A percentile compares a stretch with the other conserved stretches of the same genome.
These are phyloP conservation scores for Ceratocystis smalleyi DNA, from an alignment of 2,329 filamentous ascomycete species.

Conservation along the genomic window DNA sequence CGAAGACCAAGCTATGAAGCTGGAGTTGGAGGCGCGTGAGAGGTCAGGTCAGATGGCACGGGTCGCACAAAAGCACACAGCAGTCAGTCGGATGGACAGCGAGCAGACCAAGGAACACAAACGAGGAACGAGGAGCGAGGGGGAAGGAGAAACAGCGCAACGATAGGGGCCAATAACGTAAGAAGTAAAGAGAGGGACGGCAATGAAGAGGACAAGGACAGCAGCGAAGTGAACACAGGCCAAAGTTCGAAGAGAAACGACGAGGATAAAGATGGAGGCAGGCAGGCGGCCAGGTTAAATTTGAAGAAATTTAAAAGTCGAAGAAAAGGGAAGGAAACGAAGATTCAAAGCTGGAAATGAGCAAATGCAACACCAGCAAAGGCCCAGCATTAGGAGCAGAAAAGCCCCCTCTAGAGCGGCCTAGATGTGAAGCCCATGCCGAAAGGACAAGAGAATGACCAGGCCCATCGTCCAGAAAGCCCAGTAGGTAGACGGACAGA, in stretches of 20 bases:
- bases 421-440: too few relatives aligned
- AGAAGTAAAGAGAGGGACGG: not conserved
- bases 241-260: not conserved
- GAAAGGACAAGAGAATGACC: not conserved
- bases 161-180: not conserved
- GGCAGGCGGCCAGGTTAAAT: not conserved
- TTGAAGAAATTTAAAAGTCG: not conserved
- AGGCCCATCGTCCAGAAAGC: too few relatives aligned
- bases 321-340: not conserved
- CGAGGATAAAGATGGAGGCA: not conserved
- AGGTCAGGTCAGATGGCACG: too few relatives aligned
- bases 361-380: conserved; percentile 3
- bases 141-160: not conserved
- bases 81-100: too few relatives aligned
- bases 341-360: not conserved
- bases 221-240: not conserved
- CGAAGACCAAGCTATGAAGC: too few relatives aligned
- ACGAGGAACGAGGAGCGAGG: not conserved
- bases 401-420: too few relatives aligned
- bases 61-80: too few relatives aligned
- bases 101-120: not conserved
- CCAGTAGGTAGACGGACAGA: too few relatives aligned
- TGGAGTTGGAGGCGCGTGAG: too few relatives aligned
- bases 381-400: not conserved
- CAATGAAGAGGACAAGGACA: not conserved